Conservation (phyloP, 2,329 filamentous ascomycete species). For the Exophiala viscosa region DNA sequence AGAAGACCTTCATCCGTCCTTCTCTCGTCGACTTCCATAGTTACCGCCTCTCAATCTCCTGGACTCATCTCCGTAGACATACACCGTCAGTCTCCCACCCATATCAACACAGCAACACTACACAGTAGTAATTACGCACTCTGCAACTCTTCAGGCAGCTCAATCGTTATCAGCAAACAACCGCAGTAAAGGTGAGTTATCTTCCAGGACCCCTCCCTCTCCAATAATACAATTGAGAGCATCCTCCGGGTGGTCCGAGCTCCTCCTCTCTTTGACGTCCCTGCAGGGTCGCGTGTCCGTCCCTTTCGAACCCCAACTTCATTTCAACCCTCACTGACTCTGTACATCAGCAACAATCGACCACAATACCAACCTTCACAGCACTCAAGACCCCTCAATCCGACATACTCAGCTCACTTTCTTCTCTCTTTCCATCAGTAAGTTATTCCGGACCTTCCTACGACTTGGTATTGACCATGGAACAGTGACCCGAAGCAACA, state of each 20-base stretch:
- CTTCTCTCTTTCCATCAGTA: conserved; percentile 19
- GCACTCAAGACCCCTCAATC: conserved; percentile 8
- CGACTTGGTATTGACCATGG: conserved; percentile 1
- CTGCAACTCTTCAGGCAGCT: neutral
- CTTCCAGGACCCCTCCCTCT: neutral
- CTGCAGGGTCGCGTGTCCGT: conserved; percentile 23
- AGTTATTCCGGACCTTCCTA: conserved; percentile 12
- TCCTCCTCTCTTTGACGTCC: conserved; percentile 12
- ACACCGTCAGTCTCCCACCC: too few relatives aligned
- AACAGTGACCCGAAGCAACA: conserved; percentile 95
- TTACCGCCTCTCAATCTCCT: neutral
- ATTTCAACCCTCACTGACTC: conserved; percentile 16
- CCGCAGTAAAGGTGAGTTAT: conserved; percentile 16
- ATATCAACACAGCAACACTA: too few relatives aligned
- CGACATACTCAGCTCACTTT: neutral
- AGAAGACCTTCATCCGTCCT: neutral
- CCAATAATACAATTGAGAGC: conserved; percentile 1
- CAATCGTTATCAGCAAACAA: conserved; percentile 4
- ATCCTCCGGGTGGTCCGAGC: conserved; percentile 24
- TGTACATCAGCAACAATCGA: conserved; percentile 18
- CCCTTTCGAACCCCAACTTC: conserved; percentile 18
- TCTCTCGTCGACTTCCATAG: neutral
- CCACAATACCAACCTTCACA: conserved; percentile 7
- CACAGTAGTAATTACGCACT: too few relatives aligned
- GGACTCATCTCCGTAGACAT: too few relatives aligned